Evolutionary conservation across 768 basidiomycete species (phyloP).

Genomic region (Mycena kentingensis): DNA sequence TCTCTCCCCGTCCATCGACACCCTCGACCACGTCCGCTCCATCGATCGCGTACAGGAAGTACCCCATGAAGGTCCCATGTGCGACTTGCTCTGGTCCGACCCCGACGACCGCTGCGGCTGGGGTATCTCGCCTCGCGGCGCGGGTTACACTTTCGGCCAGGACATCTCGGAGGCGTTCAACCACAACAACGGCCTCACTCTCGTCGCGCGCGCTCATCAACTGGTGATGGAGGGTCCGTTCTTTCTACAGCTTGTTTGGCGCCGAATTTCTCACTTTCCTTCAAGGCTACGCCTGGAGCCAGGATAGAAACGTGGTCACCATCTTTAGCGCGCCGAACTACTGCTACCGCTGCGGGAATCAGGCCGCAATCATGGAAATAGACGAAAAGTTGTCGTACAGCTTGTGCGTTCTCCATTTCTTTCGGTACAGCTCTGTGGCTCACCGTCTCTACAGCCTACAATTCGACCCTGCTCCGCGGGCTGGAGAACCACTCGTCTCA

Average conservation of each 20-base stretch:
- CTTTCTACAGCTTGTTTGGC: too few relatives aligned
- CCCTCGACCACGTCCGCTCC: slow-evolving; percentile 51
- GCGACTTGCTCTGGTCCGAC: slow-evolving; percentile 98
- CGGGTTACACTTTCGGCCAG: slow-evolving; percentile 92
- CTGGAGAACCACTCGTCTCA: slow-evolving; percentile 97
- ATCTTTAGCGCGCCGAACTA: slow-evolving; percentile 99
- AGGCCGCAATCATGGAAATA: slow-evolving; percentile 91
- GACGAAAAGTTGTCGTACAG: slow-evolving; percentile 93
- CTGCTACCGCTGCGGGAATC: slow-evolving; percentile 98
- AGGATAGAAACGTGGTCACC: slow-evolving; percentile 90
- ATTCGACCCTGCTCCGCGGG: slow-evolving; percentile 98
- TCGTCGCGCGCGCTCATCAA: slow-evolving; percentile 97
- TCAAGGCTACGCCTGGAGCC: too few relatives aligned
- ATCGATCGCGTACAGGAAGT: slow-evolving; percentile 98
- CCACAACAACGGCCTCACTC: slow-evolving; percentile 88
- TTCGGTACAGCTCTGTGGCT: slow-evolving; percentile 11
- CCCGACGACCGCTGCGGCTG: slow-evolving; percentile 96
- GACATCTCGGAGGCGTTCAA: slow-evolving; percentile 90
- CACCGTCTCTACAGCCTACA: slow-evolving; percentile 69
- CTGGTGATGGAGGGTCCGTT: slow-evolving; percentile 99
- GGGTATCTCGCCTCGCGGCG: slow-evolving; percentile 97
- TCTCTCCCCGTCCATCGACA: neutral
- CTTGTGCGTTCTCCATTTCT: slow-evolving; percentile 57
- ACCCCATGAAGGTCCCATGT: slow-evolving; percentile 98
- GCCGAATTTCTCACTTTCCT: too few relatives aligned